Evolutionary conservation across 1,284 basidiomycete genomes (phyloP).

Genomic region (Ustilago xerochloae): DNA sequence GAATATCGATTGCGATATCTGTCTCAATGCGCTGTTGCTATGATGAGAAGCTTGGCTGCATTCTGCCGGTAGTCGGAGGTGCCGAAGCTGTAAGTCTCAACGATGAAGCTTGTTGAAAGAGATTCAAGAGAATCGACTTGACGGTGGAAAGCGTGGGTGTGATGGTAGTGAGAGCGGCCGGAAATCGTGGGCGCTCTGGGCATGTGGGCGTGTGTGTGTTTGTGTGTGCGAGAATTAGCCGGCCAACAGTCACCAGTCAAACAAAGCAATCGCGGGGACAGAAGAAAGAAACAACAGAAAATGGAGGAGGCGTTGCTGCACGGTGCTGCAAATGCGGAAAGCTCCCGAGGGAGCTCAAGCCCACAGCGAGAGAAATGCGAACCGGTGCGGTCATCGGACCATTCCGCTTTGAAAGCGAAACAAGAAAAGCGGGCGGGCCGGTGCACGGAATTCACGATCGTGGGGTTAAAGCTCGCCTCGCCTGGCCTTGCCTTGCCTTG

Average conservation of each 20-base stretch:
- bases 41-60: conserved; percentile 6
- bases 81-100: background rate
- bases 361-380: background rate
- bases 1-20: background rate
- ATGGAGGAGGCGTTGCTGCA: background rate
- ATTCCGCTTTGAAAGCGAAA: conserved; percentile 27
- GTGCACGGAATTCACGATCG: conserved; percentile 10
- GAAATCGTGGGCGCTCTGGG: background rate
- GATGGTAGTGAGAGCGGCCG: too few relatives aligned
- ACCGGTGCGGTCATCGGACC: conserved; percentile 25
- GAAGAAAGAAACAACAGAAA: background rate
- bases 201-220: background rate
- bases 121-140: too few relatives aligned
- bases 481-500: background rate
- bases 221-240: conserved; percentile 1
- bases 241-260: background rate
- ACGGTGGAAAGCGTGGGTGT: too few relatives aligned
- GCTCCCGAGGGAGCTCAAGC: background rate
- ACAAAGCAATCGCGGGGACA: background rate
- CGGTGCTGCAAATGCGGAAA: conserved; percentile 2
- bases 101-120: background rate
- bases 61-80: conserved; percentile 2
- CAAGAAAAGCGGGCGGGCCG: too few relatives aligned
- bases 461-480: conserved; percentile 1
- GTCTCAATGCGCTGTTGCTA: background rate